Base-by-base conservation (phyloP, 768 basidiomycete species). In the Crucibulum laeve region DNA sequence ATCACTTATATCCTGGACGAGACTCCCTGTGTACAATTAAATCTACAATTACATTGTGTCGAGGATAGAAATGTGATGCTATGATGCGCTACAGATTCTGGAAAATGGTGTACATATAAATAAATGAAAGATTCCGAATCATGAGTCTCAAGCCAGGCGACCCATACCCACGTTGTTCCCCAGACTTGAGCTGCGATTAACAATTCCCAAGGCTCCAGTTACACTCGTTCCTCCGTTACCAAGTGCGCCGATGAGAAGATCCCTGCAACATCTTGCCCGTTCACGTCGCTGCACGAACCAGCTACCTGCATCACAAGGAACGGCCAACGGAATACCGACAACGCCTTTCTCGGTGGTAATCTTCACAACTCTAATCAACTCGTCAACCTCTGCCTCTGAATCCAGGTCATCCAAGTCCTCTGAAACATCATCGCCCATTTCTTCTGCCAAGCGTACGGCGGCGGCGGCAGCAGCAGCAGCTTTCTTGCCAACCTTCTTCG, bases 331-430 rank as follows among this genome's bases (percentile, higher is more conserved):
- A 4, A 76, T 65, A 4, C 76, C 82, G 32, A 84, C 68, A 19
- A 80, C 51, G 1, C 86, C 85, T 49, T 70, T 77, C 18, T 73
- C 69, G 40, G 69, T 70, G 1, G 84, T 79, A 2, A 60, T 58
- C 38, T 76, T 70, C 22, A 90, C 77, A 7, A 79, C 79, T 43
- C 70, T 71, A 22, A 85, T 74, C 19, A 92, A 69, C 11, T 79
- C 76, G 40, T 93, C 91, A 38, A 92, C 69, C 63, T 93, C 91
- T 7, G 80, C 82, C 53, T 92, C 90, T 3, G 89, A 91, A 58
- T 92, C 89, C 49, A 92, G 49, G 45, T 89, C 84, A 38, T 87
- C 85, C 40, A 85, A 62, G 48, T 90, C 84, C 58, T 90, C 87
- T 32, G 73, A 72, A 3, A 64, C 68, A 39, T 84, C 84, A 15